These are phyloP conservation scores for Malus hybrid DNA, from an alignment of 331 rosid species.

Conservation along the genomic window DNA sequence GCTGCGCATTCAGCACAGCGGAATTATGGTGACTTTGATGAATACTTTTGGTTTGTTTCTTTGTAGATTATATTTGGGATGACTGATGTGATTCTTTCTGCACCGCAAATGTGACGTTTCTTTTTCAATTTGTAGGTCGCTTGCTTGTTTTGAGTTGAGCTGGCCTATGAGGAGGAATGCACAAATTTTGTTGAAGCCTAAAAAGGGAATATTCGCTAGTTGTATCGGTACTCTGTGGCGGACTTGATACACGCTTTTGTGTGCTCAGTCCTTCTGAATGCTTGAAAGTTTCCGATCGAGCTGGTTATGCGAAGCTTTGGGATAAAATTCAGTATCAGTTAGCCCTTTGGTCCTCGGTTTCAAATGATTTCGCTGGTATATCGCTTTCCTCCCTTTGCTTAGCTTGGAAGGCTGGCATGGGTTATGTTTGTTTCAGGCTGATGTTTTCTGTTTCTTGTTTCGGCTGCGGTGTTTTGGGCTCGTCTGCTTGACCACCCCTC, in stretches of 20 bases:
- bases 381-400: too few species aligned
- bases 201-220: slow-evolving; percentile 63
- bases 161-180: slow-evolving; percentile 72
- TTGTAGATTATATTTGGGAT: not conserved
- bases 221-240: not conserved
- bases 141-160: slow-evolving; percentile 69
- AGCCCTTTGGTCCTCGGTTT: too few species aligned
- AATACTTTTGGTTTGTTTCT: slow-evolving; percentile 79
- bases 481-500: too few species aligned
- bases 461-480: too few species aligned
- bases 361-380: too few species aligned
- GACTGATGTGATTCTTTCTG: not conserved
- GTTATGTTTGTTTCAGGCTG: too few species aligned
- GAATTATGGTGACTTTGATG: slow-evolving; percentile 93
- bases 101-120: not conserved
- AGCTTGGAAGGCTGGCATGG: too few species aligned
- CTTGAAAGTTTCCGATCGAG: not conserved
- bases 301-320: too few species aligned
- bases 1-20: slow-evolving; percentile 98
- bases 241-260: not conserved
- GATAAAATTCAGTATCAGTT: too few species aligned
- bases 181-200: slow-evolving; percentile 48
- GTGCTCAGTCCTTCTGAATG: not conserved
- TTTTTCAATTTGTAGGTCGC: slow-evolving; percentile 63
- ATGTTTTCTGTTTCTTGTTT: too few species aligned